These are phyloP conservation scores for Endotrypanum monterogeii DNA, from an alignment of 208 protist genomes.

Conservation along the genomic window DNA sequence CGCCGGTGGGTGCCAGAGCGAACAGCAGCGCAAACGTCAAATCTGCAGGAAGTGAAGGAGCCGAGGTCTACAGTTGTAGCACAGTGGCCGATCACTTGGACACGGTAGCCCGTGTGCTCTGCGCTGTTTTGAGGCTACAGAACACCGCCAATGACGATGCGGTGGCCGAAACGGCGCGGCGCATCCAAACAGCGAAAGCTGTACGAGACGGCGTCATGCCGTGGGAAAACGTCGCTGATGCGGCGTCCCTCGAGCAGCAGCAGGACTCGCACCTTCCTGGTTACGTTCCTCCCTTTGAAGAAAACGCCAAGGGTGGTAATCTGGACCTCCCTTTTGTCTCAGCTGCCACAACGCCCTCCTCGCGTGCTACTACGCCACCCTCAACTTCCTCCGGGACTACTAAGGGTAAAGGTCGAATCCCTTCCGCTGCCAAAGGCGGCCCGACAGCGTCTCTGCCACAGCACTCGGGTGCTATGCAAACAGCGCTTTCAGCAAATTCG, in stretches of 20 bases:
- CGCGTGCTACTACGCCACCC: not conserved
- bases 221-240: slow-evolving; percentile 13
- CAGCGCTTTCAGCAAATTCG: not conserved
- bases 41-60: slow-evolving; percentile 9
- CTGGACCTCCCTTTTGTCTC: not conserved
- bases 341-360: not conserved
- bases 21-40: not conserved
- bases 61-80: slow-evolving; percentile 16
- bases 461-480: not conserved
- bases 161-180: not conserved
- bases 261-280: not conserved
- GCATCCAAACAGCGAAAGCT: slow-evolving; percentile 24
- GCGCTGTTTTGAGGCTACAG: slow-evolving; percentile 8
- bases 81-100: slow-evolving; percentile 28
- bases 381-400: not conserved
- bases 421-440: not conserved
- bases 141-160: not conserved
- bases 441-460: not conserved
- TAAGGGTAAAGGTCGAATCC: not conserved
- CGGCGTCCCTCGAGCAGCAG: not conserved
- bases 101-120: slow-evolving; percentile 27
- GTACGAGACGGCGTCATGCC: slow-evolving; percentile 21
- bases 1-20: slow-evolving; percentile 7
- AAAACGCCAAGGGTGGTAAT: not conserved
- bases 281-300: not conserved